Evolutionary conservation across 2,329 filamentous ascomycete genomes (phyloP), one percentile per base, ranked within the genome.

Genomic region (Magnaporthiopsis incrustans): DNA sequence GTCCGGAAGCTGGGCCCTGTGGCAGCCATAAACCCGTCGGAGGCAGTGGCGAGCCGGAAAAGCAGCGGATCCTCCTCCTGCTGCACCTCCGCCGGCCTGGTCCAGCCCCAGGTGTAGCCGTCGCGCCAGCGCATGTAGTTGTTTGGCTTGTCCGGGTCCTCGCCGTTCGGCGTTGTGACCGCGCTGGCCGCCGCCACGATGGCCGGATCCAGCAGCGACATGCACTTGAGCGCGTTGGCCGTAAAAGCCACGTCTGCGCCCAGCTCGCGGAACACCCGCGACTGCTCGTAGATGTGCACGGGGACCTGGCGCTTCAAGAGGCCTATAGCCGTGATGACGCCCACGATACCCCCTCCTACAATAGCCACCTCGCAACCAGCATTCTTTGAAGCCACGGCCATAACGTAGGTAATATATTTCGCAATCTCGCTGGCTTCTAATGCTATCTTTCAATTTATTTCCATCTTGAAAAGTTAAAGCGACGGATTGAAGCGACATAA

Each of bases 181-280:
- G 66, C 65, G 65, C 77, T 75, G 14, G 26, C 33, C 0, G 77
- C 74, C 0, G 69, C 70, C 56, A 76, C 69, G 0, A 79, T 68
- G 75, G 70, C 69, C 0, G 76, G 75, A 61, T 77, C 74, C 12
- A 81, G 70, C 18, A 71, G 62, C 6, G 65, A 67, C 73, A 84
- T 78, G 18, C 80, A 79, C 18, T 73, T 72, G 66, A 82, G 76
- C 1, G 81, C 80, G 65, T 82, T 82, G 25, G 79, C 79, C 6
- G 76, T 79, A 68, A 83, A 79, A 3, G 79, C 81, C 33, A 84
- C 79, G 10, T 81, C 82, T 0, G 81, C 81, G 0, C 82, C 82
- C 6, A 80, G 78, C 66, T 82, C 80, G 2, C 75, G 72, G 63
- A 81, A 78, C 0, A 70, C 69, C 0, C 72, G 60, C 0, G 79